A percentile compares a stretch with the other conserved stretches of the same genome.
Evolutionary conservation across 495 filamentous ascomycete genomes (phyloP).

Genomic region (Thozetella sp.): DNA sequence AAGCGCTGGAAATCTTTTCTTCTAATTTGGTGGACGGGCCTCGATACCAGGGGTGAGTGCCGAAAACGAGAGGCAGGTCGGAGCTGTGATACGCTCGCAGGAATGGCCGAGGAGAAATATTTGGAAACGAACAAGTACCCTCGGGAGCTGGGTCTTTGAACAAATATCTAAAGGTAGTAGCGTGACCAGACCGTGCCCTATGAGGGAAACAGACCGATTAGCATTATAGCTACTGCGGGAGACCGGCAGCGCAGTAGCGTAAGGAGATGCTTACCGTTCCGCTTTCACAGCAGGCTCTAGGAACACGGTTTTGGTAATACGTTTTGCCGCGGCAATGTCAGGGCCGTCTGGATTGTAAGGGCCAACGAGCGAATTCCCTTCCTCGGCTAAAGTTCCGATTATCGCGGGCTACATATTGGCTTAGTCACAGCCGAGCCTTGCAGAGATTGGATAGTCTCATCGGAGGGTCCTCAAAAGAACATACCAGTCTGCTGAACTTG

Average conservation of each 20-base stretch:
- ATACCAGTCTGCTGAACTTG: neutral
- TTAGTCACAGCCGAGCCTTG: too few species aligned
- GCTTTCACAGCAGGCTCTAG: neutral
- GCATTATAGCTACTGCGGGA: too few species aligned
- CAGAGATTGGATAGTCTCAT: too few species aligned
- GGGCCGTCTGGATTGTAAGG: neutral
- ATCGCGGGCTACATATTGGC: neutral
- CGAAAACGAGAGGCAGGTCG: neutral
- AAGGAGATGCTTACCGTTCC: too few species aligned
- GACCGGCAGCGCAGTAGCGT: too few species aligned
- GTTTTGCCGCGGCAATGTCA: neutral
- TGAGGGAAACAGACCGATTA: too few species aligned
- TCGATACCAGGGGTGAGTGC: neutral
- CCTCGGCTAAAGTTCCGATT: neutral
- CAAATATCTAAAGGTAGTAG: neutral
- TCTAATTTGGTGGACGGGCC: neutral
- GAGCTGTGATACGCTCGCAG: constrained; percentile 2
- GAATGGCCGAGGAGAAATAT: neutral
- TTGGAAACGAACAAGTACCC: neutral
- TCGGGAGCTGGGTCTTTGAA: neutral
- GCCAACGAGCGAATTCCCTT: neutral
- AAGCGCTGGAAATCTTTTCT: neutral
- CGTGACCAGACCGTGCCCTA: neutral
- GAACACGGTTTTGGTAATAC: neutral
- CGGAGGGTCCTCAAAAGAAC: neutral